These are phyloP conservation scores for Pueraria montana DNA, from an alignment of 306 rosid species.

Conservation along the genomic window DNA sequence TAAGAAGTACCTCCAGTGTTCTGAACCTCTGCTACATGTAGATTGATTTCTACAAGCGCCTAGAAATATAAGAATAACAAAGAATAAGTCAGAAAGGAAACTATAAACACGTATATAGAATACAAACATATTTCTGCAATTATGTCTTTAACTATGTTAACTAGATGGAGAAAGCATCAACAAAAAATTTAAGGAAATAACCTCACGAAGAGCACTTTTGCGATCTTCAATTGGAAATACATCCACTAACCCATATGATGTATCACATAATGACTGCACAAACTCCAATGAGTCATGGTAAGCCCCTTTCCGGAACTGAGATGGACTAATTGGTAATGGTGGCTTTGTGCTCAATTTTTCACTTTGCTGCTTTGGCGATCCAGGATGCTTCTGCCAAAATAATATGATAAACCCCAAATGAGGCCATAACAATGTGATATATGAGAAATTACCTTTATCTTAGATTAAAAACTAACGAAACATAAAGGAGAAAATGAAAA, in stretches of 20 bases:
- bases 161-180: constrained; percentile 44
- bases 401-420: constrained; percentile 36
- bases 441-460: constrained; percentile 1
- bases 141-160: constrained; percentile 28
- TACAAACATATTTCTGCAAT: neutral
- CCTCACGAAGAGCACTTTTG: constrained; percentile 95
- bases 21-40: constrained; percentile 76
- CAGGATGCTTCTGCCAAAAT: constrained; percentile 80
- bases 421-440: constrained; percentile 16
- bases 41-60: constrained; percentile 91
- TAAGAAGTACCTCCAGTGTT: constrained; percentile 84
- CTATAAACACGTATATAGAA: constrained; percentile 12
- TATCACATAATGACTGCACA: constrained; percentile 94
- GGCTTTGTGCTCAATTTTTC: constrained; percentile 82
- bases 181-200: constrained; percentile 50
- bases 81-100: constrained; percentile 48
- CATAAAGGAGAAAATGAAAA: constrained; percentile 19
- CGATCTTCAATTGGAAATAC: constrained; percentile 98
- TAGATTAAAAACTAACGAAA: constrained; percentile 29
- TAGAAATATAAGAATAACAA: constrained; percentile 55
- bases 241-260: constrained; percentile 95
- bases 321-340: constrained; percentile 76
- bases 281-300: constrained; percentile 91
- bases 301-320: constrained; percentile 92
- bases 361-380: constrained; percentile 77